Conservation (phyloP, 2,329 filamentous ascomycete genomes). For the Geosmithia flava region DNA sequence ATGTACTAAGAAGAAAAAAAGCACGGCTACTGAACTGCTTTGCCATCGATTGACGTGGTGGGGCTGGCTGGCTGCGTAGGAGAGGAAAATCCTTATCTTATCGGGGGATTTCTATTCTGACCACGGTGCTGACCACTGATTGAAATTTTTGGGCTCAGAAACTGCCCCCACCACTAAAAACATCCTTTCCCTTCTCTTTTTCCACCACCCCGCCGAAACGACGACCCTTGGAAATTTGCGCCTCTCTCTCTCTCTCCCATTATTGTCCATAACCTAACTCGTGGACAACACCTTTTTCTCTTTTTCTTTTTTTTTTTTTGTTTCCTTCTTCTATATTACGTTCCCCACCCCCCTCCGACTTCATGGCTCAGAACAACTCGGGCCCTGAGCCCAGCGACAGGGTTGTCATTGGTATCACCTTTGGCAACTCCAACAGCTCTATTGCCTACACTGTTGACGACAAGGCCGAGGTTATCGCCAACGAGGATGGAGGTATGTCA, state of each 20-base stretch:
- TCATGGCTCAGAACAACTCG: slow-evolving; percentile 35
- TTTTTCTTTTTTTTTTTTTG: no score
- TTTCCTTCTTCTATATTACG: no score
- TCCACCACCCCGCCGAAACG: not conserved
- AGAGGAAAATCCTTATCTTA: no score
- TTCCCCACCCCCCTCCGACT: slow-evolving; percentile 2
- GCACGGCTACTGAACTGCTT: no score
- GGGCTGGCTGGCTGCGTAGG: no score
- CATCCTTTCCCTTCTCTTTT: not conserved
- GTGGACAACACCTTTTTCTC: no score
- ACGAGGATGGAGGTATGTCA: slow-evolving; percentile 82
- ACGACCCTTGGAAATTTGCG: no score
- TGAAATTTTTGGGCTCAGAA: not conserved
- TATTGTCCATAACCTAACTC: no score
- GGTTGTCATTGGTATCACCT: slow-evolving; percentile 84
- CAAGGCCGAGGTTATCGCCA: slow-evolving; percentile 95
- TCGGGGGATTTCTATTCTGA: no score
- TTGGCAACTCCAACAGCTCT: slow-evolving; percentile 97
- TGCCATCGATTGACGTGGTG: not conserved
- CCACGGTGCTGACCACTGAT: not conserved
- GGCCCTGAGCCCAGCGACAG: slow-evolving; percentile 43
- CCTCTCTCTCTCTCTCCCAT: no score
- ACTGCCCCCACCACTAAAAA: not conserved
- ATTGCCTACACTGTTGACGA: slow-evolving; percentile 90
- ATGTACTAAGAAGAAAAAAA: no score